phyloP scores from a whole-genome alignment of 352 stramenopile species.

The Aphanomyces invadans region DNA sequence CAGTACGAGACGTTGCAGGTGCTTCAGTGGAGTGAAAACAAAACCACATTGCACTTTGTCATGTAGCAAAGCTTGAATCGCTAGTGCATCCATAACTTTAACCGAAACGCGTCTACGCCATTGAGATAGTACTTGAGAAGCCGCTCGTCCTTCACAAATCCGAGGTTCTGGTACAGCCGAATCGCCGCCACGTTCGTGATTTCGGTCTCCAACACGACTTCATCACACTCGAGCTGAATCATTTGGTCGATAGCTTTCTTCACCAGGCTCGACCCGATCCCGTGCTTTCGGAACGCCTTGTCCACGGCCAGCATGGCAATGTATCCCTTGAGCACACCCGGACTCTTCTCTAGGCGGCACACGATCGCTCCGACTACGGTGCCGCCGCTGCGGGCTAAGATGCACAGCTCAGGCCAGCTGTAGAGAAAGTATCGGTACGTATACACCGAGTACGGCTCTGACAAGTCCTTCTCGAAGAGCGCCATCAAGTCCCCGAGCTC shows the following conservation, averaged over 20 bases:
- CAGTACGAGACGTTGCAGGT: conserved; percentile 90
- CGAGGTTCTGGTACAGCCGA: conserved; percentile 90
- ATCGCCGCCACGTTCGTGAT: conserved; percentile 88
- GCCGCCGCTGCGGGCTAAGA: conserved; percentile 76
- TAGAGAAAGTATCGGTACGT: conserved; percentile 96
- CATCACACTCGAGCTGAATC: conserved; percentile 62
- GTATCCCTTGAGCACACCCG: conserved; percentile 52
- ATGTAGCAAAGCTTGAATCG: no score
- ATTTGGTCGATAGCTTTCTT: conserved; percentile 85
- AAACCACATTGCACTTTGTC: conserved; percentile 74
- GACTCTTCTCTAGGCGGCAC: conserved; percentile 81
- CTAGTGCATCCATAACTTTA: conserved; percentile 87
- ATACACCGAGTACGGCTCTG: conserved; percentile 94
- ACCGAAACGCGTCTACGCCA: conserved; percentile 87
- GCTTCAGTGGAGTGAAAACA: conserved; percentile 66
- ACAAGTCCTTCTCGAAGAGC: conserved; percentile 92
- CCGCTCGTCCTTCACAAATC: conserved; percentile 89
- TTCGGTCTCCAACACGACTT: conserved; percentile 92
- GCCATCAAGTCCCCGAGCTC: conserved; percentile 88
- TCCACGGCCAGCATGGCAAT: conserved; percentile 94
- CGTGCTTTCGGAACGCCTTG: conserved; percentile 77
- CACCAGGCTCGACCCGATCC: conserved; percentile 87
- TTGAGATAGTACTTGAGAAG: conserved; percentile 95
- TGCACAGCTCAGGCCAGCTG: conserved; percentile 90
- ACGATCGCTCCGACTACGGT: conserved; percentile 89